Base-by-base conservation (phyloP, 2,329 filamentous ascomycete genomes). In the Gnomoniopsis smithogilvyi region DNA sequence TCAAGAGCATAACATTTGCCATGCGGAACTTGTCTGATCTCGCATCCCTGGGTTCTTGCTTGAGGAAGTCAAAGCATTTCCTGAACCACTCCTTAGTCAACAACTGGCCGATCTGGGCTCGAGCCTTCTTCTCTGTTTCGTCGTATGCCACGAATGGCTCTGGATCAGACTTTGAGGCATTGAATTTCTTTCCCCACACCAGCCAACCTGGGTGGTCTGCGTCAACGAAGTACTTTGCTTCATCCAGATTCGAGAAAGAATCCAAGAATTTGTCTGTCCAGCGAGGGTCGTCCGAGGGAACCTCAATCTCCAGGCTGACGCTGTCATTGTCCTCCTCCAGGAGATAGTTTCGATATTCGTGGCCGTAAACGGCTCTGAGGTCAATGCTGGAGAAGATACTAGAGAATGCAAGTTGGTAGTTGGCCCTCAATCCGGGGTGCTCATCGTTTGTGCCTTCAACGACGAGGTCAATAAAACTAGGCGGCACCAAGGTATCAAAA, bases 131-230 rank as follows among this genome's bases (percentile, higher is more conserved):
- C 72, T 99, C 95, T 0, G 91, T 77, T 15, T 91, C 87, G 67
- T 99, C 95, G 67, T 95, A 99, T 48, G 73, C 76, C 43, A 79
- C 84, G 73, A 78, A 96, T 68, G 73, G 87, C 73, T 70, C 76
- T 64, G 92, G 86, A 54, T 90, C 88, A 2, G 89, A 86, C 62
- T 86, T 85, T 71, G 88, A 92, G 0, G 89, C 95, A 15, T 86
- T 87, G 79, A 98, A 94, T 34, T 82, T 86, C 73, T 95, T 91
- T 54, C 89, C 90, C 95, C 95, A 99, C 0, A 96, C 92, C 19
- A 99, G 81, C 96, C 96, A 99, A 34, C 95, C 95, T 4, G 94
- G 92, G 70, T 96, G 90, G 70, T 98, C 94, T 56, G 87, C 84
- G 69, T 99, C 95, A 49, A 98, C 86, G 70, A 93, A 96, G 72